Percentiles rank a stretch among this genome's conserved stretches.
Evolutionary conservation across 2,329 filamentous ascomycete species (phyloP).

Genomic region (Microthyrium microscopicum): DNA sequence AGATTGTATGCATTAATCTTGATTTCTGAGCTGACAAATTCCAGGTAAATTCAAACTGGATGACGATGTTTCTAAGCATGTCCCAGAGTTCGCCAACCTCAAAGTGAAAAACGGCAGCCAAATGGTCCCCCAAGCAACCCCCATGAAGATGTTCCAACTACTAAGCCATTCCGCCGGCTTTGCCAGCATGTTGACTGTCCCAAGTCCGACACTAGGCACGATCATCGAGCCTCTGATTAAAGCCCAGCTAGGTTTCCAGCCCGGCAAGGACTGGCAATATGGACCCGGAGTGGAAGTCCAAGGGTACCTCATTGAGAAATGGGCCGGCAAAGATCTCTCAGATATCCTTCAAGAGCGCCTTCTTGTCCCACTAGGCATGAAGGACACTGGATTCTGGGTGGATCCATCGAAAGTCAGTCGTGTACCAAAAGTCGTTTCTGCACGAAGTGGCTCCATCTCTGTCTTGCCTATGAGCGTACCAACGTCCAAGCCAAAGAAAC

Average conservation of each 20-base stretch:
- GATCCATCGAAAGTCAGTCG: neutral
- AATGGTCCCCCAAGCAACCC: constrained; percentile 2
- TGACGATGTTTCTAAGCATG: constrained; percentile 4
- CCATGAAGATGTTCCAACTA: constrained; percentile 4
- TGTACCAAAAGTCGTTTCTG: neutral
- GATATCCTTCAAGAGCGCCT: constrained; percentile 2
- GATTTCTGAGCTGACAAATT: too few relatives aligned
- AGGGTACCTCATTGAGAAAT: constrained; percentile 6
- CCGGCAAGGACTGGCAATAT: constrained; percentile 3
- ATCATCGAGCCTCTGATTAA: neutral
- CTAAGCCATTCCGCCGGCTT: constrained; percentile 6
- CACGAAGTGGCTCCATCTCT: neutral
- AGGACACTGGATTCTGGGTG: constrained; percentile 3
- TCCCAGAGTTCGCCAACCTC: constrained; percentile 5
- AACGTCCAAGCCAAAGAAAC: neutral
- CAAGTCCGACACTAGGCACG: neutral
- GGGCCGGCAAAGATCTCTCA: constrained; percentile 5
- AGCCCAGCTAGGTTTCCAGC: constrained; percentile 3
- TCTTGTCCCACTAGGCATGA: constrained; percentile 2
- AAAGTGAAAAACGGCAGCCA: constrained; percentile 1
- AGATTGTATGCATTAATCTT: too few relatives aligned
- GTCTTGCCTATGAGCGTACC: neutral
- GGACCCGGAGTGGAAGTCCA: constrained; percentile 3
- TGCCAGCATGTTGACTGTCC: neutral
- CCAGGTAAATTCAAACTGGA: constrained; percentile 3